phyloP scores from a whole-genome alignment of 2,329 filamentous ascomycete species.

The Colletotrichum tabaci region DNA sequence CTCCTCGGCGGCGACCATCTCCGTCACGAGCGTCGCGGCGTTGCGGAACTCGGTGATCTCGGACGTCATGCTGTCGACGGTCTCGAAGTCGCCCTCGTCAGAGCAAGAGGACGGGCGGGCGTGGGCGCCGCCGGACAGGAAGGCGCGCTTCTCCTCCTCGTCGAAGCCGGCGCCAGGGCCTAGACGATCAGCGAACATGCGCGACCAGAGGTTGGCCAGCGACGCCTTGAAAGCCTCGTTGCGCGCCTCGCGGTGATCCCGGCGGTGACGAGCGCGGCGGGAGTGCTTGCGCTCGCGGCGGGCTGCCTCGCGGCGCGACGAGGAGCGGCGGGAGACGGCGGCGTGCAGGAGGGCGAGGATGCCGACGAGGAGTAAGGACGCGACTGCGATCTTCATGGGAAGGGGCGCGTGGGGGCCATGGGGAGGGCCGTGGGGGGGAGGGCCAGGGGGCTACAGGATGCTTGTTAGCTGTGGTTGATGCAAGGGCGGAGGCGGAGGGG shows the following conservation, averaged over 20 bases:
- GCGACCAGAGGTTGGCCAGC: constrained; percentile 47
- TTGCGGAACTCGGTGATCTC: constrained; percentile 64
- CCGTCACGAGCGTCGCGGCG: constrained; percentile 61
- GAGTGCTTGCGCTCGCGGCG: constrained; percentile 28
- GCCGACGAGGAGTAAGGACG: constrained; percentile 47
- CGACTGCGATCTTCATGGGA: constrained; percentile 45
- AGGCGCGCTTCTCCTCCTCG: constrained; percentile 57
- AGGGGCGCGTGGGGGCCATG: constrained; percentile 44
- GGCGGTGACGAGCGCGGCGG: constrained; percentile 45
- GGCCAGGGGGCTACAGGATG: background rate
- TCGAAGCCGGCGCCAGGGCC: constrained; percentile 46
- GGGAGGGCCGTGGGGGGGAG: background rate
- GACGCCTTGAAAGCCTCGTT: constrained; percentile 43
- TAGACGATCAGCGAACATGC: constrained; percentile 50
- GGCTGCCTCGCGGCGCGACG: constrained; percentile 24
- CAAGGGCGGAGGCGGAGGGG: background rate
- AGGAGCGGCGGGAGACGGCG: constrained; percentile 31
- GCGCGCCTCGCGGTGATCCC: constrained; percentile 45
- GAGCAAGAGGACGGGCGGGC: constrained; percentile 23
- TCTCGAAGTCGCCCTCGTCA: constrained; percentile 30
- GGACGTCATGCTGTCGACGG: constrained; percentile 59
- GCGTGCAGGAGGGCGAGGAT: constrained; percentile 46
- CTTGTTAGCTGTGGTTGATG: too few relatives aligned
- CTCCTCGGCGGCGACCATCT: constrained; percentile 62
- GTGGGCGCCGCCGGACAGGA: constrained; percentile 43